phyloP scores from a whole-genome alignment of 176 grass and related monocot genomes.

The Musa beccarii region DNA sequence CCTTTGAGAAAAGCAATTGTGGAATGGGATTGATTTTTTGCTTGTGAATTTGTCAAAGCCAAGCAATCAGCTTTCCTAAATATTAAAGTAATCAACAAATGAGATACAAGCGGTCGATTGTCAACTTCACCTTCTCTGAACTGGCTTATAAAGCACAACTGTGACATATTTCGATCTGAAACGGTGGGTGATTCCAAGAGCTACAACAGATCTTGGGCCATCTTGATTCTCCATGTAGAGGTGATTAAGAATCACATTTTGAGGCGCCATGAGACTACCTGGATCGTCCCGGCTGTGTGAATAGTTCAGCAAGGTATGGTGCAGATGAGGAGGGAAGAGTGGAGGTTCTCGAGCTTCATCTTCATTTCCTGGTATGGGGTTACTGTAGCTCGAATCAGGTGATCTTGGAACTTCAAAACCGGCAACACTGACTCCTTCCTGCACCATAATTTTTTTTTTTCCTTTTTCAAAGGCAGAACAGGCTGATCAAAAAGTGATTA shows the following conservation, averaged over 20 bases:
- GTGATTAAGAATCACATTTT: conserved; percentile 90
- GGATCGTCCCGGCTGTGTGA: conserved; percentile 64
- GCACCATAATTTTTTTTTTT: conserved; percentile 12
- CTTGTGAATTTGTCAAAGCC: not conserved
- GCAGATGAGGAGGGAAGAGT: conserved; percentile 58
- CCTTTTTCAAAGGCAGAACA: not conserved
- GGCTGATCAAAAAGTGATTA: too few relatives aligned
- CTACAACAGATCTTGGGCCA: conserved; percentile 64
- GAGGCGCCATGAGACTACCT: conserved; percentile 48
- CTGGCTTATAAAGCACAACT: conserved; percentile 87
- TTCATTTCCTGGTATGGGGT: conserved; percentile 58
- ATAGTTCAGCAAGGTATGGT: conserved; percentile 68
- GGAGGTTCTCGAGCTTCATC: conserved; percentile 83
- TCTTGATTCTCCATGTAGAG: conserved; percentile 91
- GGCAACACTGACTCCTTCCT: conserved; percentile 77
- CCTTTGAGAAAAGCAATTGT: not conserved
- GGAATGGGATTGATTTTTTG: not conserved
- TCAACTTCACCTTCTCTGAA: conserved; percentile 51
- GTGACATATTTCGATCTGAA: conserved; percentile 87
- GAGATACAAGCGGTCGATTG: not conserved
- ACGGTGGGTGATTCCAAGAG: conserved; percentile 73
- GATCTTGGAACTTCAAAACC: conserved; percentile 90
- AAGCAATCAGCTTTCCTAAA: not conserved
- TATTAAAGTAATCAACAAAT: not conserved
- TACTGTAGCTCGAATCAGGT: conserved; percentile 80